phyloP scores from a whole-genome alignment of 225 moss, liverwort and hornwort genomes.

The Neckera pumila region DNA sequence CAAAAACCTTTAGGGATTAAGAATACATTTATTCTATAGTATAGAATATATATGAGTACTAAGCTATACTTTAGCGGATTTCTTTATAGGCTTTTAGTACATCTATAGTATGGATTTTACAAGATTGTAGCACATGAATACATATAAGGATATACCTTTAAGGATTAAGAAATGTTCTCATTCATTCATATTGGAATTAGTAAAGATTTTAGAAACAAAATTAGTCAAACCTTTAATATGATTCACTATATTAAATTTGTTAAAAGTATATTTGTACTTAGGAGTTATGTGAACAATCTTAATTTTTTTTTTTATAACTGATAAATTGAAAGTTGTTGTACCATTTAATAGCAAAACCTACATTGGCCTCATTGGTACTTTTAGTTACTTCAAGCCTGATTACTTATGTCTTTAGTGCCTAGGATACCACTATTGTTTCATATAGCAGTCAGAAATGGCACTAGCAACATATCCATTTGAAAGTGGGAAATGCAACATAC shows the following conservation, averaged over 20 bases:
- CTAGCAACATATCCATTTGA: background rate
- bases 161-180: too few species aligned
- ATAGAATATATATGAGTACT: background rate
- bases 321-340: too few species aligned
- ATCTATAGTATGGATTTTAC: background rate
- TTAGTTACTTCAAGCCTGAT: too few species aligned
- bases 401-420: too few species aligned
- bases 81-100: background rate
- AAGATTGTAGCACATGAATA: background rate
- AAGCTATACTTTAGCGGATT: background rate
- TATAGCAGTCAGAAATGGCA: background rate
- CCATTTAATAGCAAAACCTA: too few species aligned
- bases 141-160: too few species aligned
- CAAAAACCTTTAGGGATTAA: too few species aligned
- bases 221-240: too few species aligned
- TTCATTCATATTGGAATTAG: too few species aligned
- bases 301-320: background rate
- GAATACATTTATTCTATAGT: background rate
- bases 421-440: background rate
- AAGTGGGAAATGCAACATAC: background rate
- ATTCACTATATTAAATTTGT: background rate
- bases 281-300: too few species aligned
- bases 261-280: too few species aligned
- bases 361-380: too few species aligned
- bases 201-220: background rate